Percentiles rank a stretch among this genome's conserved stretches.
These are phyloP conservation scores for Xylaria hypoxylon DNA, from an alignment of 2,329 filamentous ascomycete genomes.

Conservation along the genomic window DNA sequence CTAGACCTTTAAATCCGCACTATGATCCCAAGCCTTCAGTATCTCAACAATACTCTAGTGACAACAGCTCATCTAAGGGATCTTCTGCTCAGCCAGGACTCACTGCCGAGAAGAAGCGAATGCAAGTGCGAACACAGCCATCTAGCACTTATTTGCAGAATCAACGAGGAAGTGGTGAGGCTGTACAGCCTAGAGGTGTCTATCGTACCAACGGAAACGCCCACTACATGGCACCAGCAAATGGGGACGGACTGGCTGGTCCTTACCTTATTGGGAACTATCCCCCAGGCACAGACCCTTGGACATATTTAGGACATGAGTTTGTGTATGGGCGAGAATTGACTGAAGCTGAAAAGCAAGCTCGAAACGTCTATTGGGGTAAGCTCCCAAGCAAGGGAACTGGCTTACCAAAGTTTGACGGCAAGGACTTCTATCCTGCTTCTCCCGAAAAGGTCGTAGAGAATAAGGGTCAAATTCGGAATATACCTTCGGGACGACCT, in stretches of 20 bases:
- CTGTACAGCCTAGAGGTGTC: slow-evolving; percentile 27
- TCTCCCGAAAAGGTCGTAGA: slow-evolving; percentile 60
- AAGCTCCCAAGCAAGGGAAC: slow-evolving; percentile 63
- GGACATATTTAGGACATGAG: slow-evolving; percentile 58
- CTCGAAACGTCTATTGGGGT: slow-evolving; percentile 71
- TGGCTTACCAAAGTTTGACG: slow-evolving; percentile 72
- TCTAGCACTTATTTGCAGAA: slow-evolving; percentile 24
- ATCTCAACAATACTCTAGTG: slow-evolving; percentile 24
- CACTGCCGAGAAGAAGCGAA: slow-evolving; percentile 19
- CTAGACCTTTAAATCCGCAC: slow-evolving; percentile 34
- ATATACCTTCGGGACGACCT: slow-evolving; percentile 18
- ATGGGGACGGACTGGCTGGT: slow-evolving; percentile 37
- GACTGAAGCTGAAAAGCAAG: slow-evolving; percentile 68
- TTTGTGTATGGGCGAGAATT: slow-evolving; percentile 68
- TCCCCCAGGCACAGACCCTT: slow-evolving; percentile 58
- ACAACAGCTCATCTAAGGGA: slow-evolving; percentile 30
- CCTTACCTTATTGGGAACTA: slow-evolving; percentile 69
- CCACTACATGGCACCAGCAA: slow-evolving; percentile 18
- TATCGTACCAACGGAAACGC: slow-evolving; percentile 29
- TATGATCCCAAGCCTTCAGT: slow-evolving; percentile 21
- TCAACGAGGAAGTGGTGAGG: slow-evolving; percentile 36
- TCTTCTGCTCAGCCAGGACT: slow-evolving; percentile 9
- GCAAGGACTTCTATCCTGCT: slow-evolving; percentile 71
- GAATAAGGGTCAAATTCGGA: slow-evolving; percentile 2
- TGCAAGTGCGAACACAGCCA: slow-evolving; percentile 25